Base-by-base conservation (phyloP, 2,329 filamentous ascomycete genomes). In the Harringtonia lauricola region DNA sequence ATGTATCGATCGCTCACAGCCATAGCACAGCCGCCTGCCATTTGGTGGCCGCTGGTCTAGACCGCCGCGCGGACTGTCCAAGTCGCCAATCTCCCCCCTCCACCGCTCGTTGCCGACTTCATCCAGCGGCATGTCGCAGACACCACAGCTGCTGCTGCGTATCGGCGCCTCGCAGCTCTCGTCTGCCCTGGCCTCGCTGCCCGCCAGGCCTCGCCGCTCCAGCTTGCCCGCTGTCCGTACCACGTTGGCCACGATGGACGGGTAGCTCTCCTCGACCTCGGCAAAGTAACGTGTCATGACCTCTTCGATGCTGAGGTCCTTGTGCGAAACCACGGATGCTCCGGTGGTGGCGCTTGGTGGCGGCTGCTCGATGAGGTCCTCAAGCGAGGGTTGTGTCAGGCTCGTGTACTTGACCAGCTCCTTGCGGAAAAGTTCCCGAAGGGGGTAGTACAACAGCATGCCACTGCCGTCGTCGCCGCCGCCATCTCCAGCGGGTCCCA, bases 181-280 rank as follows among this genome's bases (percentile, higher is more conserved):
- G 14, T 38, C 41, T 2, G 21, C 36, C 14, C 12, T 35, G 5
- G 8, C 17, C 21, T 24, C n/a, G n/a, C n/a, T 19, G 12, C 21
- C 38, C 17, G 18, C 15, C 22, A 58, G 59, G 1, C 65, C 53
- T 1, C 66, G 58, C 22, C 76, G 64, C 37, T 79, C 68, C 34
- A 96, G 70, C 63, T 94, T 95, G 41, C 79, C 81, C n/a, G 85
- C 82, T 29, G 90, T 98, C 49, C 87, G 79, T 6, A 95, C 90
- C 10, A 98, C 92, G 59, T 98, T 98, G 28, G 89, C 83, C 52
- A 98, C 89, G 44, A 96, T 87, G 44, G 85, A 86, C 3, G 89
- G 86, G 56, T 94, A 95, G 47, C 83, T 83, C 51, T 79, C 76
- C 58, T 95, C 89, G 15, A 95, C 86, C 34, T 79, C 82, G 51